Evolutionary conservation across 257 asterid genomes (phyloP), one percentile per base, ranked within the genome.

Genomic region (Gardenia jasminoides): DNA sequence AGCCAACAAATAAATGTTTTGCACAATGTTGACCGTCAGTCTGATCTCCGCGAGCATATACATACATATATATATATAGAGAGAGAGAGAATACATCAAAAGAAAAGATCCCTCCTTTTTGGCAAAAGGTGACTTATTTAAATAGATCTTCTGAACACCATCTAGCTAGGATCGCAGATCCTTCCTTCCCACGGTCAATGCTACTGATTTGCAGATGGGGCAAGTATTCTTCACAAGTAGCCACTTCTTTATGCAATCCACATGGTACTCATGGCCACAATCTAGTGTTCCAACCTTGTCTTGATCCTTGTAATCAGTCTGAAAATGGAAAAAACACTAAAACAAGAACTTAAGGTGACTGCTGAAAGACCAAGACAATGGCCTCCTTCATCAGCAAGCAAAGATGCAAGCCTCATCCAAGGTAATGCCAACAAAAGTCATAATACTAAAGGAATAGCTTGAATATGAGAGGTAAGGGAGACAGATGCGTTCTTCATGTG

Each of bases 211-310:
- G 94, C 93, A 93, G 9, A 93, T 89, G 1, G 96, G 92, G 52
- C 98, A 92, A 8, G 82, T 74, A 54, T 92, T 92, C 88, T 92
- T 93, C 86, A 87, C 74, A 28, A 81, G 78, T 83, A 93, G 84
- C 97, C 94, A 93, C 81, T 88, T 89, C 86, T 78, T 88, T 46
- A 92, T 73, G 88, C 97, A 93, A 17, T 84, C 95, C 2, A 67
- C 86, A 78, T 93, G 97, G 77, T 89, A 92, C 77, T 90, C 94
- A n/a, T 93, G 97, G 28, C 91, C 87, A 48, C 98, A 93, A 22
- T 87, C 88, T 11, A 92, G 89, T 3, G 80, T 78, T 67, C 92
- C 96, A 1, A 92, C 67, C 72, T 66, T 84, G n/a, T 89, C 96
- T 54, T 77, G 82, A 20, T 83, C 83, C 79, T 82, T 86, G 68